Base-by-base conservation (phyloP, 805 yeast genomes). In the Ogataea ganodermae region DNA sequence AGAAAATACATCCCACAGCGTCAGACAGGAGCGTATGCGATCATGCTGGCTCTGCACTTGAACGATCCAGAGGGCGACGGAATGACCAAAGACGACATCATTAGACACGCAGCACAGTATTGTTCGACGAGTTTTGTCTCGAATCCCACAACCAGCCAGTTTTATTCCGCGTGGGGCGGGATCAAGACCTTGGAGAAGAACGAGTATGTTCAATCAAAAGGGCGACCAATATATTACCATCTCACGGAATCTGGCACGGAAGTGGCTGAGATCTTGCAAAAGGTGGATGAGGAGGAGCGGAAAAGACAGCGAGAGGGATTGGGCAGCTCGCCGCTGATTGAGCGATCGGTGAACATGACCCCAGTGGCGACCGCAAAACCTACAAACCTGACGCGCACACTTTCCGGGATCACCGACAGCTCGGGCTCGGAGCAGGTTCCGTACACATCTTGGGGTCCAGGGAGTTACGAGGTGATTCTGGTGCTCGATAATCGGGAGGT, bases 11-110 rank as follows among this genome's bases (percentile, higher is more conserved):
- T 89, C 0, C 97, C 97, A 0, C 74, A 72, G 40, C 80, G 81
- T 50, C 68, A 91, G 28, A 81, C 94, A 0, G 97, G 97, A 1
- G 95, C 87, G 0, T 91, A 87, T 68, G 96, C 94, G 0, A 85
- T 90, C 7, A 57, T 90, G 16, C 51, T 89, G 16, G 83, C 83
- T 0, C 66, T 90, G 3, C 67, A 73, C 42, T 71, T 78, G 37
- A 63, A 60, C 22, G 89, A 83, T 57, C 62, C 67, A 3, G 57
- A 65, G 1, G 64, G 73, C 17, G 59, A 63, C n/a, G 96, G 96
- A 0, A 58, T 87, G 56, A 73, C 83, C 3, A 85, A 80, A 58
- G 79, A 78, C 9, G 84, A 80, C 31, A 75, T 90, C 5, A 69
- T 78, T 2, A 58, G 71, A 8, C 56, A 63, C 14, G 96, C 87